A percentile compares a stretch with the other conserved stretches of the same genome.
Conservation (phyloP, 2,329 filamentous ascomycete genomes). For the Fusarium oligoseptatum region DNA sequence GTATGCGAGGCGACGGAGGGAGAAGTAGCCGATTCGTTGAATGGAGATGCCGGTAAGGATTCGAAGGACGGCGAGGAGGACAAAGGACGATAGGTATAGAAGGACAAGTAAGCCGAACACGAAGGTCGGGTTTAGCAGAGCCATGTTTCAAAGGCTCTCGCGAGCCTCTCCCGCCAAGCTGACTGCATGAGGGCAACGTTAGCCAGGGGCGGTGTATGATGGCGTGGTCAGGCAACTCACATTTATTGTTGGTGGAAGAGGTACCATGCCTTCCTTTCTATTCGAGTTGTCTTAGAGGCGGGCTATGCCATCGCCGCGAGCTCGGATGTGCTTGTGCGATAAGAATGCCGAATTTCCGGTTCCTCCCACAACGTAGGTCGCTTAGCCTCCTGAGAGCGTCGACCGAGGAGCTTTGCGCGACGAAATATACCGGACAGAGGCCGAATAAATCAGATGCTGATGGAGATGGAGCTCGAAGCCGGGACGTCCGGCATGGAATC, state of each 20-base stretch:
- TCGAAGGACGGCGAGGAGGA: conserved; percentile 91
- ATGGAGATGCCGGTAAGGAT: conserved; percentile 96
- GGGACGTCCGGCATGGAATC: conserved; percentile 18
- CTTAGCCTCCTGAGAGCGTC: conserved; percentile 17
- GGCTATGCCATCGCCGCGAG: conserved; percentile 46
- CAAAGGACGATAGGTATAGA: conserved; percentile 90
- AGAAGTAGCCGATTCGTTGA: conserved; percentile 93
- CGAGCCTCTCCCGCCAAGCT: conserved; percentile 45
- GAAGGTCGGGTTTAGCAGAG: conserved; percentile 81
- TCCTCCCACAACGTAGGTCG: conserved; percentile 25
- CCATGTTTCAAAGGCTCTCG: conserved; percentile 61
- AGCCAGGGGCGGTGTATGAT: conserved; percentile 43
- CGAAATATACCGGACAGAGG: neutral
- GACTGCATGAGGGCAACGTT: conserved; percentile 34
- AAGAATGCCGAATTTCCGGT: conserved; percentile 41
- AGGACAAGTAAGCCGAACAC: conserved; percentile 87
- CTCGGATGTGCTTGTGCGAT: conserved; percentile 22
- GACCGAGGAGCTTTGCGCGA: conserved; percentile 6
- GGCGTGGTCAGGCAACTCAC: conserved; percentile 43
- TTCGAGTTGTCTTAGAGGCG: conserved; percentile 34
- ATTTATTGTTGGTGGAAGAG: conserved; percentile 40
- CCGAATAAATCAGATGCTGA: conserved; percentile 7
- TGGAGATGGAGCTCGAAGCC: conserved; percentile 3
- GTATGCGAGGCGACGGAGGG: conserved; percentile 90
- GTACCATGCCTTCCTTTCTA: conserved; percentile 46